Conservation (phyloP, 2,329 filamentous ascomycete species). For the Neurospora crassa region DNA sequence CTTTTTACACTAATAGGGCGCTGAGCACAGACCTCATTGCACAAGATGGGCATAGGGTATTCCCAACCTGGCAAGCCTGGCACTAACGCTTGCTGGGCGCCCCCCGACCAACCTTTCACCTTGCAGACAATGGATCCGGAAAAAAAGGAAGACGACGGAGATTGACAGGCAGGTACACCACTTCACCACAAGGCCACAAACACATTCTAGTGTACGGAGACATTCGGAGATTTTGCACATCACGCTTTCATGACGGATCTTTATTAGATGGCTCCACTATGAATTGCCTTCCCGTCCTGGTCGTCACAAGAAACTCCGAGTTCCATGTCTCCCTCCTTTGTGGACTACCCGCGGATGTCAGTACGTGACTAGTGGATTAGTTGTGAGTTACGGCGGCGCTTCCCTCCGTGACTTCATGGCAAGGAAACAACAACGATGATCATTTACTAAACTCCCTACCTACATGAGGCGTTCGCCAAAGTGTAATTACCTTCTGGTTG, state of each 20-base stretch:
- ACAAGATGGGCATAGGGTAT: background rate
- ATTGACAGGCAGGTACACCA: background rate
- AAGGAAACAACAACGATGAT: background rate
- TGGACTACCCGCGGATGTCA: background rate
- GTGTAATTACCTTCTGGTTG: background rate
- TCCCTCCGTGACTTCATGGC: background rate
- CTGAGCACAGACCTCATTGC: background rate
- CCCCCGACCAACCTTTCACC: background rate
- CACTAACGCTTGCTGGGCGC: background rate
- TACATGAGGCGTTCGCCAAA: background rate
- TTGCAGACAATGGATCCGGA: background rate
- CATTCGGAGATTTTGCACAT: background rate
- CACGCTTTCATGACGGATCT: background rate
- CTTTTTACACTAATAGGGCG: background rate
- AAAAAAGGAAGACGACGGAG: background rate
- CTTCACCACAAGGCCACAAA: background rate
- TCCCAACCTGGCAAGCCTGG: background rate
- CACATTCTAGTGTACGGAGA: background rate
- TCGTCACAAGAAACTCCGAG: background rate
- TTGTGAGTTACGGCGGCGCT: background rate
- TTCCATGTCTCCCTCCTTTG: background rate
- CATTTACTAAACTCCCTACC: background rate
- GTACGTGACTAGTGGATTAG: background rate
- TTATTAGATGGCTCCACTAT: background rate
- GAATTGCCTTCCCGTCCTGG: background rate